Evolutionary conservation across 2,329 filamentous ascomycete species (phyloP).

Genomic region (Tricladium varicosporioides): DNA sequence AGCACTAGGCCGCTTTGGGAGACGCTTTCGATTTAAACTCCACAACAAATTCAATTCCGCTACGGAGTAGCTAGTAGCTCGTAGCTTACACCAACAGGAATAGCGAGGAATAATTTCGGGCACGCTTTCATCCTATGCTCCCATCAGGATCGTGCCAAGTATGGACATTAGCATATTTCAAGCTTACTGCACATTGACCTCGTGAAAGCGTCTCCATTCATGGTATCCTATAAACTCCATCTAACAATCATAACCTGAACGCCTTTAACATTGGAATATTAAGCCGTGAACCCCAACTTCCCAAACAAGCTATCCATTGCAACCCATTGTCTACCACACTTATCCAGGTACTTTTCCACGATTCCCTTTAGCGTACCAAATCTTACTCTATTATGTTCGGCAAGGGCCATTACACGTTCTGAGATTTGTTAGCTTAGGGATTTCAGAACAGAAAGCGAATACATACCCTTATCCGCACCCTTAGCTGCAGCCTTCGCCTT

Average conservation of each 20-base stretch:
- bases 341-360: constrained; percentile 81
- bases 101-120: no score
- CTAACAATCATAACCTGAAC: constrained; percentile 14
- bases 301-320: constrained; percentile 87
- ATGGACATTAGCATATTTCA: no score
- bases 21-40: not conserved
- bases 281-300: constrained; percentile 53
- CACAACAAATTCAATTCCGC: not conserved
- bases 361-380: constrained; percentile 75
- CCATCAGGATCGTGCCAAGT: not conserved
- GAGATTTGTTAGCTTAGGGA: constrained; percentile 22
- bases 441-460: not conserved
- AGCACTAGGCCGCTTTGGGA: constrained; percentile 3
- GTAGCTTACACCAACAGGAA: no score
- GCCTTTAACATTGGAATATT: constrained; percentile 12
- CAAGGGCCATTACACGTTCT: constrained; percentile 62
- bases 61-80: no score
- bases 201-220: constrained; percentile 16
- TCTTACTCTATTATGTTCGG: constrained; percentile 76
- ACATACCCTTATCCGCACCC: constrained; percentile 44
- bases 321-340: constrained; percentile 89
- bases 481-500: constrained; percentile 60
- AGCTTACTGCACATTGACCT: not conserved
- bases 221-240: constrained; percentile 23
- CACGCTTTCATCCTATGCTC: not conserved